These are phyloP conservation scores for Petunia axillaris DNA, from an alignment of 257 asterid genomes.

Conservation along the genomic window DNA sequence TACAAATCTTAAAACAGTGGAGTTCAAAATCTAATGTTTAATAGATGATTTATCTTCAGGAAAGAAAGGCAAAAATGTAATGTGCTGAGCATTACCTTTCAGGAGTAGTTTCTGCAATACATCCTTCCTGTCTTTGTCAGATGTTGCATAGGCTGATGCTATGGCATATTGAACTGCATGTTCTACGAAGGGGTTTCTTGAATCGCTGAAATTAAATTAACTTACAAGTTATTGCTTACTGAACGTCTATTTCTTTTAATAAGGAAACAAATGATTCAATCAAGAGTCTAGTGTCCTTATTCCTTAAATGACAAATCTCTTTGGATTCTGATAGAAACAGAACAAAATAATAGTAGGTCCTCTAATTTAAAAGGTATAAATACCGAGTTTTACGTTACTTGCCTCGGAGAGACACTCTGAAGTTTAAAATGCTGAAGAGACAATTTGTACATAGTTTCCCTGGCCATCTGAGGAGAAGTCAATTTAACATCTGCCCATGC, in stretches of 20 bases:
- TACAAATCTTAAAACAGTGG: slow-evolving; percentile 32
- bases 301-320: not conserved
- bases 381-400: slow-evolving; percentile 19
- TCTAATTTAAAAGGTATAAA: not conserved
- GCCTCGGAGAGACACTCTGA: slow-evolving; percentile 68
- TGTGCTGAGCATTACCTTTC: slow-evolving; percentile 60
- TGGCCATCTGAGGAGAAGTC: slow-evolving; percentile 95
- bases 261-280: slow-evolving; percentile 7
- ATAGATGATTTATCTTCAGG: slow-evolving; percentile 18
- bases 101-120: slow-evolving; percentile 69
- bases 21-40: not conserved
- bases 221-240: slow-evolving; percentile 29
- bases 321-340: not conserved
- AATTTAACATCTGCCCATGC: slow-evolving; percentile 86
- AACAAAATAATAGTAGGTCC: not conserved
- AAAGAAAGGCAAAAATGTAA: slow-evolving; percentile 30
- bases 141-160: slow-evolving; percentile 77
- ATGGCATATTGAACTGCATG: slow-evolving; percentile 80
- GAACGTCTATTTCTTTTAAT: not conserved
- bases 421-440: slow-evolving; percentile 66
- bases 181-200: slow-evolving; percentile 92
- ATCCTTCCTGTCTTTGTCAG: slow-evolving; percentile 62
- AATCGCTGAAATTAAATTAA: slow-evolving; percentile 62
- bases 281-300: not conserved
- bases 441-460: slow-evolving; percentile 82